Conservation (phyloP, 2,329 filamentous ascomycete genomes). For the Paracorniculantispora psalliotae region DNA sequence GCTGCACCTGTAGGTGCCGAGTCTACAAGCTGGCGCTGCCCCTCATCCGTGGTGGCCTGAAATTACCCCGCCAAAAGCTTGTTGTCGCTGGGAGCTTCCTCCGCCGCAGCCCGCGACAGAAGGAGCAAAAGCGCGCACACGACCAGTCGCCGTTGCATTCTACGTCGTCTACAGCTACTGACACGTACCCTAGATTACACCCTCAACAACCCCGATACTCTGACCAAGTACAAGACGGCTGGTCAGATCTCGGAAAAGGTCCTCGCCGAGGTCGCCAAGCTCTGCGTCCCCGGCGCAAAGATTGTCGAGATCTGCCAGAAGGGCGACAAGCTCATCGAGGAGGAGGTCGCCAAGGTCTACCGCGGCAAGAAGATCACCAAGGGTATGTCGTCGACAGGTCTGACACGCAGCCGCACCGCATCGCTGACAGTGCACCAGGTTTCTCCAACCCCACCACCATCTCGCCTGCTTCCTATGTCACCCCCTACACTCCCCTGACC, state of each 20-base stretch:
- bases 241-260: constrained; percentile 94
- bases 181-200: constrained; percentile 62
- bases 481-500: constrained; percentile 89
- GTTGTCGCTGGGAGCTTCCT: constrained; percentile 4
- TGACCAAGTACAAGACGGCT: constrained; percentile 99
- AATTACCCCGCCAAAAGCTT: constrained; percentile 14
- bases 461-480: constrained; percentile 90
- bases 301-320: constrained; percentile 91
- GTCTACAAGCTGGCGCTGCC: neutral
- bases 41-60: constrained; percentile 5
- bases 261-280: constrained; percentile 72
- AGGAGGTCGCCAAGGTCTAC: constrained; percentile 93
- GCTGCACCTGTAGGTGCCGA: neutral
- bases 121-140: constrained; percentile 9
- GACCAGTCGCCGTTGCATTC: neutral
- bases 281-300: constrained; percentile 80
- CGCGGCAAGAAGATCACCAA: constrained; percentile 96
- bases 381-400: constrained; percentile 50
- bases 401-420: neutral
- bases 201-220: constrained; percentile 85
- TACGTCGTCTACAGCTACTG: neutral
- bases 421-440: constrained; percentile 44
- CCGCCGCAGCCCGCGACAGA: neutral
- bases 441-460: constrained; percentile 92
- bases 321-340: constrained; percentile 90